A percentile compares a stretch with the other conserved stretches of the same genome.
Conservation (phyloP, 176 grass and related monocot genomes). For the Carex kokanica region DNA sequence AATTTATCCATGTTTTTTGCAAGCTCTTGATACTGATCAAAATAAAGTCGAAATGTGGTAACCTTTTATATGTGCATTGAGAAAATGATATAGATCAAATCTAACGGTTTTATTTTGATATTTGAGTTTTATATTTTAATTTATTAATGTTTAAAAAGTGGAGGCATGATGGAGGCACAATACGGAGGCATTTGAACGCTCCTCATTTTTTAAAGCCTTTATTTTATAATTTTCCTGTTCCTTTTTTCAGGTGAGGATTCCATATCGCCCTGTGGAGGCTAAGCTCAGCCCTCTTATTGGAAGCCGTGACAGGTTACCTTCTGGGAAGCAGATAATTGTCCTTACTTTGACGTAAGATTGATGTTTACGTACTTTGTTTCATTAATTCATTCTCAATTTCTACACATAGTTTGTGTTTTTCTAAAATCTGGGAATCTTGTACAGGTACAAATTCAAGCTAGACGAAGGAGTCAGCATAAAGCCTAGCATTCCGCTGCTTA, state of each 20-base stretch:
- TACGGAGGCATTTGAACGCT: no score
- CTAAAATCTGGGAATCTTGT: neutral
- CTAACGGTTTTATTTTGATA: no score
- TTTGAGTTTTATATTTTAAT: no score
- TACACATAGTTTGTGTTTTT: conserved; percentile 6
- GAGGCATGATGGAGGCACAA: no score
- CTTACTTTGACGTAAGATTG: conserved; percentile 76
- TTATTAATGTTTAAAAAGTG: no score
- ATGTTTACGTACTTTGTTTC: conserved; percentile 28
- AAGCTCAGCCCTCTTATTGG: conserved; percentile 66
- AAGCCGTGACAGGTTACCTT: conserved; percentile 86
- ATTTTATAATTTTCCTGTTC: conserved; percentile 23
- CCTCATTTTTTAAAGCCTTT: neutral
- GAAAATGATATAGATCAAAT: no score
- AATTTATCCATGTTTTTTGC: no score
- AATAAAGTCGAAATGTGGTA: no score
- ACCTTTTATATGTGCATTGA: no score
- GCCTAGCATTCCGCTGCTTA: conserved; percentile 72
- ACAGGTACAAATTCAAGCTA: conserved; percentile 96
- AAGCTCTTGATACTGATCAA: no score
- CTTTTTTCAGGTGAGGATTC: conserved; percentile 52
- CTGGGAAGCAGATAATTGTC: conserved; percentile 94
- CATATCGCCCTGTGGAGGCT: conserved; percentile 78
- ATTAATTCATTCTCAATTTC: conserved; percentile 18
- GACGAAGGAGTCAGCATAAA: conserved; percentile 82